phyloP scores from a whole-genome alignment of 2,329 filamentous ascomycete genomes.

The Xylariaceae sp. region DNA sequence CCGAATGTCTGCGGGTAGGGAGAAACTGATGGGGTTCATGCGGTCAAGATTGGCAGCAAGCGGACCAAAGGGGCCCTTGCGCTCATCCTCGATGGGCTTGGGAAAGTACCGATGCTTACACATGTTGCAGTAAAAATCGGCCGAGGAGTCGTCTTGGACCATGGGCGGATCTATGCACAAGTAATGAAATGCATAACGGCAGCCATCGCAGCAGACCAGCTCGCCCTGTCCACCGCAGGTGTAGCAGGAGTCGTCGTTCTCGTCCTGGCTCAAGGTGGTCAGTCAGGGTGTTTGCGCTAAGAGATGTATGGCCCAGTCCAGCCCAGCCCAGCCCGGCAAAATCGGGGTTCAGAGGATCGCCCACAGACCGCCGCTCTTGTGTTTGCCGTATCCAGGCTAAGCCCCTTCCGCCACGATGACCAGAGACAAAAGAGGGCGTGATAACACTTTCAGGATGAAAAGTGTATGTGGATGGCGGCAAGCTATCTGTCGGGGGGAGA shows the following conservation, averaged over 20 bases:
- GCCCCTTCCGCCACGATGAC: too few species aligned
- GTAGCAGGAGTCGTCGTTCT: slow-evolving; percentile 89
- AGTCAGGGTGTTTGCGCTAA: too few species aligned
- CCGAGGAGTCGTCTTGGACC: slow-evolving; percentile 56
- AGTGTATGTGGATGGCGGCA: background rate
- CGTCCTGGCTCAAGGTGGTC: slow-evolving; percentile 40
- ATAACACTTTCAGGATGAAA: background rate
- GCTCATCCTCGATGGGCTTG: slow-evolving; percentile 33
- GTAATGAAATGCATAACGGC: slow-evolving; percentile 85
- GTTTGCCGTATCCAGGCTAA: too few species aligned
- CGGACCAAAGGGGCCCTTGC: slow-evolving; percentile 54
- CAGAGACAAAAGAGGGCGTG: background rate
- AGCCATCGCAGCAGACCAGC: slow-evolving; percentile 91
- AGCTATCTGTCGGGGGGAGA: too few species aligned
- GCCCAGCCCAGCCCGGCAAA: slow-evolving; percentile 31
- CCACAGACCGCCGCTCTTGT: too few species aligned
- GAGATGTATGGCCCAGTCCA: too few species aligned
- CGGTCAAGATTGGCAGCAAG: slow-evolving; percentile 63
- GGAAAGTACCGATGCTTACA: slow-evolving; percentile 53
- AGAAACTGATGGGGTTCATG: slow-evolving; percentile 68
- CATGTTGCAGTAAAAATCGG: slow-evolving; percentile 82
- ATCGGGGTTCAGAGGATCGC: slow-evolving; percentile 24
- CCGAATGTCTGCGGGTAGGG: slow-evolving; percentile 66
- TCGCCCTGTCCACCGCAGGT: slow-evolving; percentile 80
- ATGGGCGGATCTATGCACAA: slow-evolving; percentile 80